Evolutionary conservation across 2,329 filamentous ascomycete species (phyloP).

Genomic region (Rhynchosporium graminicola): DNA sequence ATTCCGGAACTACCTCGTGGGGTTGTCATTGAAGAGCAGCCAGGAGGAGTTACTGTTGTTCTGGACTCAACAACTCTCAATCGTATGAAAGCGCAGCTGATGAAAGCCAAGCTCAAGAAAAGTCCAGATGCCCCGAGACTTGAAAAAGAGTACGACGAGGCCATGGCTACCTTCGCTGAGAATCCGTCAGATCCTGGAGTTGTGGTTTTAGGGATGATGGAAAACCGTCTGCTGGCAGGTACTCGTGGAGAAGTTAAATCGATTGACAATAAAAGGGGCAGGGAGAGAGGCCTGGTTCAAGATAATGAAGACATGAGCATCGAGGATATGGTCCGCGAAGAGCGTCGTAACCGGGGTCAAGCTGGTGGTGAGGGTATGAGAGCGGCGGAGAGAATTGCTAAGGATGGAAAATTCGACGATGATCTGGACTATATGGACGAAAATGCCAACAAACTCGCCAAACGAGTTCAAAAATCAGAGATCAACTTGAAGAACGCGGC

Average conservation of each 20-base stretch:
- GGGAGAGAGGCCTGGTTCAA: constrained; percentile 79
- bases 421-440: constrained; percentile 98
- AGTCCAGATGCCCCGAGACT: constrained; percentile 45
- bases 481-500: constrained; percentile 85
- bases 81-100: constrained; percentile 86
- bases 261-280: constrained; percentile 77
- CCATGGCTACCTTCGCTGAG: constrained; percentile 62
- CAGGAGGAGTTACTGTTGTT: constrained; percentile 48
- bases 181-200: constrained; percentile 59
- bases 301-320: constrained; percentile 96
- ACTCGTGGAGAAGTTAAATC: constrained; percentile 71
- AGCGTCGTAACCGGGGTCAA: constrained; percentile 79
- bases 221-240: constrained; percentile 85
- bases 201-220: constrained; percentile 82
- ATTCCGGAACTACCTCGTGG: constrained; percentile 52
- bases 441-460: constrained; percentile 87
- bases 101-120: constrained; percentile 84
- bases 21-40: constrained; percentile 56
- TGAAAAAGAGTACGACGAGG: constrained; percentile 80
- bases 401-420: constrained; percentile 86
- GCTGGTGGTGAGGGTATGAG: constrained; percentile 77
- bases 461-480: constrained; percentile 83
- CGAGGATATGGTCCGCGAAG: constrained; percentile 95
- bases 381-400: constrained; percentile 89
- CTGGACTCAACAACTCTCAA: constrained; percentile 83